Evolutionary conservation across 2,329 filamentous ascomycete species (phyloP).

Genomic region (Pestalotiopsis sp.): DNA sequence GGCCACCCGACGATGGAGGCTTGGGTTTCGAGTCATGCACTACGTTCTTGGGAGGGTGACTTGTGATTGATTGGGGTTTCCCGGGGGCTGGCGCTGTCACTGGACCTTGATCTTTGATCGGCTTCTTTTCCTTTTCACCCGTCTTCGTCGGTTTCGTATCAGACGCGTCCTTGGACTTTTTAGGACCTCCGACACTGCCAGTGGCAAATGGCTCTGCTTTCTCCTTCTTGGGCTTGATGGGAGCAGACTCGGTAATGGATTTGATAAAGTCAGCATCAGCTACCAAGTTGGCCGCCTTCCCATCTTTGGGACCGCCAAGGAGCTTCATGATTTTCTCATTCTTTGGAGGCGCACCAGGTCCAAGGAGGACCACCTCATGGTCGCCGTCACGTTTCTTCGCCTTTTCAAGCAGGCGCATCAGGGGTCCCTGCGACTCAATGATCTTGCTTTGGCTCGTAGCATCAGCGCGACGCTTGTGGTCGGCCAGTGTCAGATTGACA

Average conservation of each 20-base stretch:
- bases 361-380: background rate
- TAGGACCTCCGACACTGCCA: background rate
- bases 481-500: background rate
- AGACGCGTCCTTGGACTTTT: too few species aligned
- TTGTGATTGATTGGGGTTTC: too few species aligned
- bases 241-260: background rate
- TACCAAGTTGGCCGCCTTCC: background rate
- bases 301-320: background rate
- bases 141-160: too few species aligned
- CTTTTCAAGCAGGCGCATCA: background rate
- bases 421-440: background rate
- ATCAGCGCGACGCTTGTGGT: background rate
- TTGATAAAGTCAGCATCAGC: background rate
- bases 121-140: too few species aligned
- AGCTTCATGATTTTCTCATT: background rate
- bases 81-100: too few species aligned
- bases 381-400: background rate
- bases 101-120: too few species aligned
- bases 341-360: background rate
- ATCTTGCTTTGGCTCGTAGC: background rate
- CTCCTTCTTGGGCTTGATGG: background rate
- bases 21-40: too few species aligned
- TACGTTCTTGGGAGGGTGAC: too few species aligned
- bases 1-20: too few species aligned
- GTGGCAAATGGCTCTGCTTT: background rate